phyloP scores from a whole-genome alignment of 2,329 filamentous ascomycete genomes.

The Fusarium devonianum region DNA sequence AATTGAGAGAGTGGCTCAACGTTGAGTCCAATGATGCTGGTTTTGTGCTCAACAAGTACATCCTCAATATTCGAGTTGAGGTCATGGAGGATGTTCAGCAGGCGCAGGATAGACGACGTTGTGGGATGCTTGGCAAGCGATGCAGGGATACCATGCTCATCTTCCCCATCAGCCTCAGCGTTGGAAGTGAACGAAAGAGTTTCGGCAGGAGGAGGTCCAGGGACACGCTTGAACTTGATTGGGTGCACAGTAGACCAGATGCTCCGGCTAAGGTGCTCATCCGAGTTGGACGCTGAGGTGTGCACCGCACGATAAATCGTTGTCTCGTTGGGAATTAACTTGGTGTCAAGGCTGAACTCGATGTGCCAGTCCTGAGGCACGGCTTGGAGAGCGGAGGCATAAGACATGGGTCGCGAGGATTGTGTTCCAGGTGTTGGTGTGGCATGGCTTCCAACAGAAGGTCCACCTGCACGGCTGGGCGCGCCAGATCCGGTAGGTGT shows the following conservation, averaged over 20 bases:
- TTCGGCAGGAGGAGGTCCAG: constrained; percentile 81
- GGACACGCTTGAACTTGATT: constrained; percentile 88
- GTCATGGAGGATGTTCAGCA: constrained; percentile 90
- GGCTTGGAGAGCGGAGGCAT: constrained; percentile 82
- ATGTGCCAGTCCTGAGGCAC: constrained; percentile 95
- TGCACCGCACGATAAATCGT: constrained; percentile 97
- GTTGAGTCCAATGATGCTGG: constrained; percentile 73
- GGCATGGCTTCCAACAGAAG: constrained; percentile 50
- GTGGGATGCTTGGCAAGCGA: constrained; percentile 84
- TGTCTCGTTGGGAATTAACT: constrained; percentile 86
- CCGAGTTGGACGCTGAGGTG: constrained; percentile 57
- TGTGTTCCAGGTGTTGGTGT: constrained; percentile 60
- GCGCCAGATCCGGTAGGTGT: constrained; percentile 73
- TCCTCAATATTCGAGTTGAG: constrained; percentile 94
- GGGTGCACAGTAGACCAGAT: constrained; percentile 92
- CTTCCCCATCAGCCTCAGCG: constrained; percentile 59
- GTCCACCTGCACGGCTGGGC: constrained; percentile 52
- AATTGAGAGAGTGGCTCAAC: constrained; percentile 90
- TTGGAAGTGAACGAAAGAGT: constrained; percentile 64
- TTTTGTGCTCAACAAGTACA: constrained; percentile 76
- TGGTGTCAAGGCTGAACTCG: constrained; percentile 87
- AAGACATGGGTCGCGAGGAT: constrained; percentile 75
- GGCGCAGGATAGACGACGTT: constrained; percentile 83
- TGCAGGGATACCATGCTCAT: constrained; percentile 70
- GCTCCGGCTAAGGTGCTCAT: constrained; percentile 75